Evolutionary conservation across 345 rosid genomes (phyloP), one percentile per base, ranked within the genome.

Genomic region (Corchorus capsularis): DNA sequence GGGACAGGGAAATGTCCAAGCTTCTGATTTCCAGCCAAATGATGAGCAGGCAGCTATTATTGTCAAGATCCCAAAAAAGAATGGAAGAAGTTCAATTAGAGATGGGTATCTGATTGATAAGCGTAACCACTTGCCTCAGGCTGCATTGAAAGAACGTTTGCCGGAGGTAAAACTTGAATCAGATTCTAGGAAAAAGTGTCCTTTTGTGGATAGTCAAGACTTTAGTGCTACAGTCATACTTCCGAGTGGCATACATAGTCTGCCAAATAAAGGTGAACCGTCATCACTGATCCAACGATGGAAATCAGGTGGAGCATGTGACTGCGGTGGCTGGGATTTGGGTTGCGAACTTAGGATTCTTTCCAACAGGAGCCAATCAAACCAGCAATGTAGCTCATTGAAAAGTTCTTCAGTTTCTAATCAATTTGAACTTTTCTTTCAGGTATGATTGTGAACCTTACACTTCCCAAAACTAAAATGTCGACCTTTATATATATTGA

Each of bases 261-360:
- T 96, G 56, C 97, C 98, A 47, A 89, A 87, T 79, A 89, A 87
- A 75, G 97, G 97, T 66, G 97, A 89, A 32, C 99, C 98, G 69
- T 92, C 96, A 11, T 89, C 99, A 7, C 72, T 96, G 83, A 87
- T 93, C 69, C 92, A 96, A 59, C 89, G 98, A 3, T 96, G 98
- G 99, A 89, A 82, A 77, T 85, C 97, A 53, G 98, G 97, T 70
- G 99, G 99, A 15, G 84, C 93, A 72, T 96, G 99, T 72, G 98
- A 96, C 76, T 96, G 99, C 76, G 99, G 98, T 77, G 99, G 98
- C 73, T 96, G 99, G 99, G 99, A 96, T 79, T 79, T 91, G 80
- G 94, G 94, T 27, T 96, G 98, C 83, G 82, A 89, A 75, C 93
- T 92, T 57, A 86, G 81, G 88, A 80, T 92, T 82, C 91, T 93